These are phyloP conservation scores for Dispira parvispora DNA, from an alignment of 192 early-diverging fungal species.

Conservation along the genomic window DNA sequence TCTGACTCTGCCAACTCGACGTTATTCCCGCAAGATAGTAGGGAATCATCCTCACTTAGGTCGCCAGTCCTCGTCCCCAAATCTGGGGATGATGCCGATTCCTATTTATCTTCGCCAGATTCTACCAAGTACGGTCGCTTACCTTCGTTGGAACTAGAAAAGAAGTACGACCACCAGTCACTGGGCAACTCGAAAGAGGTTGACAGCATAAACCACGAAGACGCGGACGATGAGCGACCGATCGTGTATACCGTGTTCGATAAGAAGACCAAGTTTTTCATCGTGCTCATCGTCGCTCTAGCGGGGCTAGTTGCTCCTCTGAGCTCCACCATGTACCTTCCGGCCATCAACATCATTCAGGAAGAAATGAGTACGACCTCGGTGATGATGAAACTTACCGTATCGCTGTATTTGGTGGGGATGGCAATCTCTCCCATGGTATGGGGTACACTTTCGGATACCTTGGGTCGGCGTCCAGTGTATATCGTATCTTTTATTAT, in stretches of 20 bases:
- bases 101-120: too few species aligned
- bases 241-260: constrained; percentile 7
- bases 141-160: too few species aligned
- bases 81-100: too few species aligned
- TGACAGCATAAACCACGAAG: too few species aligned
- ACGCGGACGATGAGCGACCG: background rate
- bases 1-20: too few species aligned
- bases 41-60: too few species aligned
- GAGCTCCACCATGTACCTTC: constrained; percentile 11
- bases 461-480: constrained; percentile 22
- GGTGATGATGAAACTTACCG: constrained; percentile 1
- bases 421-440: constrained; percentile 22
- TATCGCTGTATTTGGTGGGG: constrained; percentile 21
- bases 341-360: constrained; percentile 4
- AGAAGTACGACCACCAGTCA: too few species aligned
- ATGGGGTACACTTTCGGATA: constrained; percentile 27
- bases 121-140: too few species aligned
- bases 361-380: constrained; percentile 6
- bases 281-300: background rate
- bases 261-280: background rate
- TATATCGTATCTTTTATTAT: constrained; percentile 17
- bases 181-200: too few species aligned
- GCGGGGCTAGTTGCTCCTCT: constrained; percentile 7
- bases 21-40: too few species aligned
- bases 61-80: too few species aligned